Evolutionary conservation across 208 protist species (phyloP).

Genomic region (Blastocrithidia nonstop): DNA sequence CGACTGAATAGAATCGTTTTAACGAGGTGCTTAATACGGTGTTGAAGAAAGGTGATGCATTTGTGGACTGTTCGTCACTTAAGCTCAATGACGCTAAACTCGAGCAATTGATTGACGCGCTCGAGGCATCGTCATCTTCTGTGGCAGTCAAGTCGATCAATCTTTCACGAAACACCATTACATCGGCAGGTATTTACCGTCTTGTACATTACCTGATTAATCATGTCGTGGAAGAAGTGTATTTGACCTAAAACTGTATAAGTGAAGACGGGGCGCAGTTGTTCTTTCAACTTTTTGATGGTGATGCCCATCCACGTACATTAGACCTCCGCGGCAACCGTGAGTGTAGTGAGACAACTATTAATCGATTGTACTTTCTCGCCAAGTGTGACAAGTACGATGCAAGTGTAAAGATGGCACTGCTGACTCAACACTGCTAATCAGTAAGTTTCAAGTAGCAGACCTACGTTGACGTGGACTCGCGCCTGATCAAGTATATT

Average conservation of each 20-base stretch:
- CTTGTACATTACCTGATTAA: slow-evolving; percentile 27
- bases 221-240: slow-evolving; percentile 19
- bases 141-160: slow-evolving; percentile 20
- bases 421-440: slow-evolving; percentile 19
- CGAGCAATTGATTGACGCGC: slow-evolving; percentile 33
- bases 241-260: slow-evolving; percentile 49
- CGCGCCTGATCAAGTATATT: slow-evolving; percentile 35
- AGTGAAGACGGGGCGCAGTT: slow-evolving; percentile 28
- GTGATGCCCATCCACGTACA: slow-evolving; percentile 10
- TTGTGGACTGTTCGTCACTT: slow-evolving; percentile 22
- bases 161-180: slow-evolving; percentile 44
- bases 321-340: slow-evolving; percentile 14
- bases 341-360: slow-evolving; percentile 18
- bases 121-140: slow-evolving; percentile 39
- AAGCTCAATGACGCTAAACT: slow-evolving; percentile 31
- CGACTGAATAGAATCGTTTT: slow-evolving; percentile 13
- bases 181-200: slow-evolving; percentile 15
- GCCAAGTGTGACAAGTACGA: slow-evolving; percentile 16
- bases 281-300: slow-evolving; percentile 32
- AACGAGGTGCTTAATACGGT: slow-evolving; percentile 19
- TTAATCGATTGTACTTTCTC: slow-evolving; percentile 31
- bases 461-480: slow-evolving; percentile 35
- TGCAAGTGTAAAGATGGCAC: slow-evolving; percentile 16
- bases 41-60: slow-evolving; percentile 17
- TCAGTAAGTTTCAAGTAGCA: slow-evolving; percentile 29